Base-by-base conservation (phyloP, 2,329 filamentous ascomycete species). In the Endoconidiophora laricicola region DNA sequence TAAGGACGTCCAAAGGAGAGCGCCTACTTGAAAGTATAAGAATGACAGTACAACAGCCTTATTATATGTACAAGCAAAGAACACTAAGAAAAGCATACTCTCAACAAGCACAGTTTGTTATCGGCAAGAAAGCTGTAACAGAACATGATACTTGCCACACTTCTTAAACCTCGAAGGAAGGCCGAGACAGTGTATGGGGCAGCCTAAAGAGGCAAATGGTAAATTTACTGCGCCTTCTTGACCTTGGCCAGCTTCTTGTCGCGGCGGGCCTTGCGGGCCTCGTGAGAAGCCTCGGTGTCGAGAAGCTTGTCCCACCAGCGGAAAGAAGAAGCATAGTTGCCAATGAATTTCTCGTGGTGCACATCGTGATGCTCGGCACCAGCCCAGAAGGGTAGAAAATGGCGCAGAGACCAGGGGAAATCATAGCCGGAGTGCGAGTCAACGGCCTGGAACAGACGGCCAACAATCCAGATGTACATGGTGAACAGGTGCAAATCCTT, bases 401-500 rank as follows among this genome's bases (percentile, higher is more conserved):
- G 86, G 66, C 88, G 86, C 68, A 98, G 69, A 61, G 83, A 90
- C 87, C 88, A 98, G 54, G 91, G 91, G 69, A 98, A 96, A 63
- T 98, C 91, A 67, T 96, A 98, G 56, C 91, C 91, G 60, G 83
- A 91, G 72, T 98, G 91, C 26, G 91, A 84, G 64, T 98, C 91
- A 63, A 98, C 93, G 60, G 91, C 91, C 71, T 98, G 91, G 76
- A 94, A 93, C 18, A 98, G 73, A 58, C 91, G 87, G 58, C 87
- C 72, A 49, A 86, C 72, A 60, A 98, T 96, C 91, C 91, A 98
- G 57, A 83, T 63, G 69, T 96, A 98, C 88, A 98, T 96, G 60
- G 91, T 98, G 64, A 95, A 65, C 55, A 98, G 85, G 68, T 98
- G 91, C 37, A 98, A 74, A 57, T 98, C 81, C 56, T 81, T 79